Base-by-base conservation (phyloP, 306 rosid species). In the Prinsepia uniflora region DNA sequence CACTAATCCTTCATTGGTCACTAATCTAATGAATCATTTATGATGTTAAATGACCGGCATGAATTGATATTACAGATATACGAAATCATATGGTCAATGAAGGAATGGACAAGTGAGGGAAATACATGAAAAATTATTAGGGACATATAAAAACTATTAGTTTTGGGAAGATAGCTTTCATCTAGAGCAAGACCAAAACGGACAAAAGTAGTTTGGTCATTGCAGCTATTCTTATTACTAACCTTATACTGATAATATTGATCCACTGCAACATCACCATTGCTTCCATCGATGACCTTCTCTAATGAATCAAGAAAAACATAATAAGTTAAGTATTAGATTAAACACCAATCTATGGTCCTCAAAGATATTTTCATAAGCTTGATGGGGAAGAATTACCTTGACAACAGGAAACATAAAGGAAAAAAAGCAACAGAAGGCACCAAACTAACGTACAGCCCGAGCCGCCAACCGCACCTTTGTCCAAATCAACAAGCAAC, bases 181-280 rank as follows among this genome's bases (percentile, higher is more conserved):
- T 10, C 9, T 53, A 48, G 14, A 39, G 71, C 45, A 67, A 48
- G 71, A 67, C 58, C 57, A 61, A 12, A 61, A 46, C n/a, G 68
- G 5, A 67, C 40, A 24, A 22, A 72, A 72, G 56, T 39, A 20
- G 63, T 10, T 62, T 30, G 45, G 34, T 50, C 48, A 68, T 50
- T 43, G 18, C 39, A 7, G 50, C 22, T 47, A 40, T 40, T 24
- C 54, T 81, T 47, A 71, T 34, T 54, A 75, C 89, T 71, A 74
- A 90, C 98, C 98, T 82, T 83, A 73, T 85, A 93, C 50, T 81
- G 87, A 76, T 93, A 92, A 83, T 88, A 93, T 71, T 93, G 98
- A 77, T 90, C 96, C 74, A 90, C 96, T 57, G 98, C 96, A 63
- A 81, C 86, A 72, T 93, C 96, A 6, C 96, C 97, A 73, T 85